Conservation (phyloP, 495 filamentous ascomycete species). For the Hypomontagnella submonticulosa region DNA sequence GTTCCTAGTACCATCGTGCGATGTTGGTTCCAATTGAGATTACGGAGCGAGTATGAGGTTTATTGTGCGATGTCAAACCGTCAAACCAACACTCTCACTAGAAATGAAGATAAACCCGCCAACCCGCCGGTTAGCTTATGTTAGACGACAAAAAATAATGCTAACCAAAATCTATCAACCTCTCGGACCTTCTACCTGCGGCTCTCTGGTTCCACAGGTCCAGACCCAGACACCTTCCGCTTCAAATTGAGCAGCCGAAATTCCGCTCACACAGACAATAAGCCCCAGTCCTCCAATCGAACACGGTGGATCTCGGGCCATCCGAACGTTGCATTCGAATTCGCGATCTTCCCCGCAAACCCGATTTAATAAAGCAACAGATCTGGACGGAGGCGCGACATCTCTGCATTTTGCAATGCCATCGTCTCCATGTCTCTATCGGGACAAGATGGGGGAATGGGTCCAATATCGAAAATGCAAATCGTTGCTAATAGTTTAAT, state of each 20-base stretch:
- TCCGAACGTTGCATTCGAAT: slow-evolving; percentile 29
- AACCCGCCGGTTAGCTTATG: no score
- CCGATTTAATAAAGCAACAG: slow-evolving; percentile 30
- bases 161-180: not conserved
- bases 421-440: slow-evolving; percentile 10
- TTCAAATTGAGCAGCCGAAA: slow-evolving; percentile 39
- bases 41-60: slow-evolving; percentile 2
- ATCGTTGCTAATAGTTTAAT: no score
- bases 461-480: slow-evolving; percentile 15
- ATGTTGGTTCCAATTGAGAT: slow-evolving; percentile 30
- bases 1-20: slow-evolving; percentile 25
- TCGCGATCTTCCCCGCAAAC: slow-evolving; percentile 43
- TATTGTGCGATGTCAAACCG: slow-evolving; percentile 22
- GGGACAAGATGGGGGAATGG: slow-evolving; percentile 12
- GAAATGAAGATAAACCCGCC: no score
- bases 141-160: no score
- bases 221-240: slow-evolving; percentile 40
- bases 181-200: no score
- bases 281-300: slow-evolving; percentile 9
- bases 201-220: not conserved
- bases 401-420: slow-evolving; percentile 12
- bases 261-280: slow-evolving; percentile 25
- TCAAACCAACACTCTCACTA: not conserved
- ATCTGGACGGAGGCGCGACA: slow-evolving; percentile 26
- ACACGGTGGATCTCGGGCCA: slow-evolving; percentile 30